These are phyloP conservation scores for Hippophae gyantsensis DNA, from an alignment of 306 rosid species.

Conservation along the genomic window DNA sequence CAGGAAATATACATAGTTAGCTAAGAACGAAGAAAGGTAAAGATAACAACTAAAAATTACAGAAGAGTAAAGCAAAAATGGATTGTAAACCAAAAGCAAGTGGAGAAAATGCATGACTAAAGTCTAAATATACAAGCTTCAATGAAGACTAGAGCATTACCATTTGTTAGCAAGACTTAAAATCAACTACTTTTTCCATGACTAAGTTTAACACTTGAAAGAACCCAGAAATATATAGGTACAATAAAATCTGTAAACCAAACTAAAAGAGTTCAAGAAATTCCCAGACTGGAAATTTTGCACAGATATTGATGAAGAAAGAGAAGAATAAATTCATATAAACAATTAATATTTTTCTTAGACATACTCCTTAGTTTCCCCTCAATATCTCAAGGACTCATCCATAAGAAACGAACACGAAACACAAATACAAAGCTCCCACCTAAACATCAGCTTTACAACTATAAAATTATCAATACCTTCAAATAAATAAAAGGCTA, in stretches of 20 bases:
- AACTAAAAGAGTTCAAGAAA: slow-evolving; percentile 6
- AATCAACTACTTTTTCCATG: slow-evolving; percentile 6
- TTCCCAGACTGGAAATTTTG: slow-evolving; percentile 15
- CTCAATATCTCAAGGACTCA: slow-evolving; percentile 17
- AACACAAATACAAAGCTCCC: slow-evolving; percentile 10
- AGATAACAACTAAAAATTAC: slow-evolving; percentile 23
- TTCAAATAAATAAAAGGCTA: slow-evolving; percentile 25
- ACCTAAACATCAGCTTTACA: slow-evolving; percentile 19
- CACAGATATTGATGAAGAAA: slow-evolving; percentile 15
- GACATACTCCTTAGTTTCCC: slow-evolving; percentile 6
- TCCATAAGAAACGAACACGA: slow-evolving; percentile 13
- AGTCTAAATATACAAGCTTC: too few relatives aligned
- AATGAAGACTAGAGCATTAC: slow-evolving; percentile 22
- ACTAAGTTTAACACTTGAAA: neutral
- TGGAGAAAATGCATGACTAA: too few relatives aligned
- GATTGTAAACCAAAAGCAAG: too few relatives aligned
- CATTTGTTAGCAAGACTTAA: slow-evolving; percentile 34
- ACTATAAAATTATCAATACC: neutral
- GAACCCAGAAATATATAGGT: neutral
- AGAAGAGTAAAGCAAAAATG: slow-evolving; percentile 15
- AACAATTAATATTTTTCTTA: neutral
- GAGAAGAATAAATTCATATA: slow-evolving; percentile 10
- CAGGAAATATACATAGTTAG: slow-evolving; percentile 37
- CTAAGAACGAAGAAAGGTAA: slow-evolving; percentile 25
- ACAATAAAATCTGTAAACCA: slow-evolving; percentile 6